Base-by-base conservation (phyloP, 768 basidiomycete species). In the Aureoboletus auriporus region DNA sequence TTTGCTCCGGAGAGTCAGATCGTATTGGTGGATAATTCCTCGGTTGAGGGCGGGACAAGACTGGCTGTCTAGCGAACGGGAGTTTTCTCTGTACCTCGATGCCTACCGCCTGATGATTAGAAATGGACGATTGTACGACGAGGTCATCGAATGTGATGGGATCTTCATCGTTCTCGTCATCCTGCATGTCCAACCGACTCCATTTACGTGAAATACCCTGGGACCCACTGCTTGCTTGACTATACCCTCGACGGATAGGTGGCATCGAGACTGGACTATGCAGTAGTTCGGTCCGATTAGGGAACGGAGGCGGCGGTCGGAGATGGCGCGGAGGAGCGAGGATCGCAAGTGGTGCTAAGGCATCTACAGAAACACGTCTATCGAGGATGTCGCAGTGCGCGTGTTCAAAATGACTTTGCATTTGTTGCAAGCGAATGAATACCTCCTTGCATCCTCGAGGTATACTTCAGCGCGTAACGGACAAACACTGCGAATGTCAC, bases 131-230 rank as follows among this genome's bases (percentile, higher is more conserved):
- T 29, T 5, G 8, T 29, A 3, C 6, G 29, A n/a, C 12, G 38
- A 34, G 17, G 50, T 66, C 47, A 6, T 57, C 53, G 27, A 72
- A 58, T 20, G 44, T 31, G 12, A 63, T 54, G 1, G 46, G 49
- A 20, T 54, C 10, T 3, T 45, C 47, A 9, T 55, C 46, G 10
- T 43, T 45, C 13, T 62, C 62, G 3, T 44, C 49, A 27, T 59
- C 65, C 28, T 56, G 64, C 9, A 53, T 57, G 10, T 58, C 42
- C 50, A 69, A 44, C 36, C 62, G 54, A 36, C 57, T 65, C 69
- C 71, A 67, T 47, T 55, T 67, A 42, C 69, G 70, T 29, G 60
- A 50, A 31, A 61, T 35, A 3, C 45, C 28, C 43, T 50, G 56
- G 5, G 55, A 44, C 4, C 49, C 42, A 23, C 4, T 23, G 20